Evolutionary conservation across 2,329 filamentous ascomycete species (phyloP).

Genomic region (Phaeosphaeria sp.): DNA sequence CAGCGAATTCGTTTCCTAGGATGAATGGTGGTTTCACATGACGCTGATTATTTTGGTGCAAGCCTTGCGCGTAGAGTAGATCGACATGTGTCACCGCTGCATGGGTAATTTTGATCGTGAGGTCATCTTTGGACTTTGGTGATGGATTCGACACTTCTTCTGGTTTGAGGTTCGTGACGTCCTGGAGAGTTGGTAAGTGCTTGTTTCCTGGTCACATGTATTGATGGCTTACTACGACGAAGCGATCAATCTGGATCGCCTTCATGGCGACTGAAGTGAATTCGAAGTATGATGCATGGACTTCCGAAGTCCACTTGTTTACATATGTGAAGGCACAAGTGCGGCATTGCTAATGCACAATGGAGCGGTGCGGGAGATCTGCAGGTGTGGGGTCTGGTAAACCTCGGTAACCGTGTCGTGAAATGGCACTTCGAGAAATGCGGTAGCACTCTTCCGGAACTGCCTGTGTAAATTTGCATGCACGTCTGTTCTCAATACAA

Average conservation of each 20-base stretch:
- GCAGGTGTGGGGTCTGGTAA: slow-evolving; percentile 1
- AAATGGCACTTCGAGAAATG: neutral
- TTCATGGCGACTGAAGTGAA: slow-evolving; percentile 16
- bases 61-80: slow-evolving; percentile 63
- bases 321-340: neutral
- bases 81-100: slow-evolving; percentile 67
- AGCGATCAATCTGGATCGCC: slow-evolving; percentile 22
- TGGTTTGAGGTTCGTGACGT: slow-evolving; percentile 38
- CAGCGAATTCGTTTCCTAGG: slow-evolving; percentile 67
- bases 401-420: slow-evolving; percentile 3
- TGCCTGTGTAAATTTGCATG: no score
- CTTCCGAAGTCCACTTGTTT: neutral
- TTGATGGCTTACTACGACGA: slow-evolving; percentile 14
- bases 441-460: neutral
- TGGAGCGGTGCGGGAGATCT: neutral
- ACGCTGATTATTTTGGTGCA: slow-evolving; percentile 66
- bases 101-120: slow-evolving; percentile 59
- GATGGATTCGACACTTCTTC: slow-evolving; percentile 37
- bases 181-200: slow-evolving; percentile 11
- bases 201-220: neutral
- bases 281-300: neutral
- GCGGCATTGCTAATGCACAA: neutral
- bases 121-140: slow-evolving; percentile 45
- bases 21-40: slow-evolving; percentile 64
- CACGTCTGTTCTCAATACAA: no score